Evolutionary conservation across 78 protist species (phyloP).

Genomic region (Polysphondylium violaceum): DNA sequence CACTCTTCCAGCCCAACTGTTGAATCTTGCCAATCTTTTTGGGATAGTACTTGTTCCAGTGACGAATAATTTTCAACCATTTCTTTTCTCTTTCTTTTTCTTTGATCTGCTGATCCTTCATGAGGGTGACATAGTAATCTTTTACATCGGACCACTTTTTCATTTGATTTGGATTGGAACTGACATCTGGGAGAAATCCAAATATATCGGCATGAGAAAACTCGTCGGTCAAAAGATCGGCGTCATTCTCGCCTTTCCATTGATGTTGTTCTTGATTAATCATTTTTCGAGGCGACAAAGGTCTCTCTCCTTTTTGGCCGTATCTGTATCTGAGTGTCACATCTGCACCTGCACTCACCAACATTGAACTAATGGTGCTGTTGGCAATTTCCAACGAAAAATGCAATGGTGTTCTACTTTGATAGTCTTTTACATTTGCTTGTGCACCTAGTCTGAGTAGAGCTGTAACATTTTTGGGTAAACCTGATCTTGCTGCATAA

Average conservation of each 20-base stretch:
- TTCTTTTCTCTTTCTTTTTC: conserved; percentile 51
- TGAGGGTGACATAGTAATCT: conserved; percentile 27
- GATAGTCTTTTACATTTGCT: conserved; percentile 61
- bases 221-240: conserved; percentile 30
- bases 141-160: conserved; percentile 53
- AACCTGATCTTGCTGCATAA: conserved; percentile 54
- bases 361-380: conserved; percentile 51
- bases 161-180: conserved; percentile 27
- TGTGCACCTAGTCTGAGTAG: conserved; percentile 38
- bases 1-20: conserved; percentile 41
- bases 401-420: conserved; percentile 61
- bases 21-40: conserved; percentile 16
- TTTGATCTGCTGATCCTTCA: background rate
- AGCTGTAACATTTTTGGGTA: conserved; percentile 68
- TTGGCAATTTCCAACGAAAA: conserved; percentile 78
- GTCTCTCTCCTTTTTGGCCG: conserved; percentile 59
- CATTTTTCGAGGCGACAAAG: background rate
- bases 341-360: conserved; percentile 73
- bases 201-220: conserved; percentile 33
- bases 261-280: background rate
- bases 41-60: background rate
- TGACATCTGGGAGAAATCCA: conserved; percentile 68
- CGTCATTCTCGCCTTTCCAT: conserved; percentile 16
- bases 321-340: conserved; percentile 61
- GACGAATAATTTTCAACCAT: conserved; percentile 26